Conservation (phyloP, 1,284 basidiomycete species). For the Xerocomus minutiporus region DNA sequence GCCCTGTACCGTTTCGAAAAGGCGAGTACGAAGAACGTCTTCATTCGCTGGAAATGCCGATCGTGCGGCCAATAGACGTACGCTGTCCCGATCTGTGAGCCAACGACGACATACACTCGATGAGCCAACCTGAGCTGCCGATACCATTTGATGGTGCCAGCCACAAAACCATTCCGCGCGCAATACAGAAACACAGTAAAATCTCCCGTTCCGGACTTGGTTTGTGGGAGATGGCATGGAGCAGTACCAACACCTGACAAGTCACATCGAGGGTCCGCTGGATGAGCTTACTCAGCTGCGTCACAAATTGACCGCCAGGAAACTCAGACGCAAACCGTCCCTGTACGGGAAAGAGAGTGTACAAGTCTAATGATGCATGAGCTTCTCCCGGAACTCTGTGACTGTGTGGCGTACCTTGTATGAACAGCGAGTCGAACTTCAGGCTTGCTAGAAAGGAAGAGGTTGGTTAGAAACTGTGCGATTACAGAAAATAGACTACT, state of each 20-base stretch:
- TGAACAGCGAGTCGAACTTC: conserved; percentile 20
- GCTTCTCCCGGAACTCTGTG: neutral
- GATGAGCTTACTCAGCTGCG: conserved; percentile 15
- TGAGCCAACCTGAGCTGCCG: conserved; percentile 32
- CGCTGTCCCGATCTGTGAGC: conserved; percentile 22
- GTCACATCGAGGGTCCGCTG: conserved; percentile 27
- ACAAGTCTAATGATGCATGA: conserved; percentile 16
- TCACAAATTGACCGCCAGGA: conserved; percentile 35
- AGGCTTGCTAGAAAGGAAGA: conserved; percentile 19
- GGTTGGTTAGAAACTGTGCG: neutral
- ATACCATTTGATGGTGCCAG: conserved; percentile 33
- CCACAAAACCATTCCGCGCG: conserved; percentile 28
- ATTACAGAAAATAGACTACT: neutral
- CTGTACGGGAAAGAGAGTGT: conserved; percentile 14
- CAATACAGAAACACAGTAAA: conserved; percentile 24
- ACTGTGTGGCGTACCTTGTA: conserved; percentile 14
- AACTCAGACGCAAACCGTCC: conserved; percentile 31
- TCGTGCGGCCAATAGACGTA: conserved; percentile 42
- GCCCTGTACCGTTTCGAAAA: conserved; percentile 35
- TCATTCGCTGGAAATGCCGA: conserved; percentile 34
- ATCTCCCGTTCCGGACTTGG: conserved; percentile 26
- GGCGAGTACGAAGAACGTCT: conserved; percentile 35
- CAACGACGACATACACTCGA: neutral
- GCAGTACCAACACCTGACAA: conserved; percentile 29
- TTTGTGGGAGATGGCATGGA: conserved; percentile 24